Evolutionary conservation across 2,329 filamentous ascomycete genomes (phyloP).

Genomic region (Fusarium sp.): DNA sequence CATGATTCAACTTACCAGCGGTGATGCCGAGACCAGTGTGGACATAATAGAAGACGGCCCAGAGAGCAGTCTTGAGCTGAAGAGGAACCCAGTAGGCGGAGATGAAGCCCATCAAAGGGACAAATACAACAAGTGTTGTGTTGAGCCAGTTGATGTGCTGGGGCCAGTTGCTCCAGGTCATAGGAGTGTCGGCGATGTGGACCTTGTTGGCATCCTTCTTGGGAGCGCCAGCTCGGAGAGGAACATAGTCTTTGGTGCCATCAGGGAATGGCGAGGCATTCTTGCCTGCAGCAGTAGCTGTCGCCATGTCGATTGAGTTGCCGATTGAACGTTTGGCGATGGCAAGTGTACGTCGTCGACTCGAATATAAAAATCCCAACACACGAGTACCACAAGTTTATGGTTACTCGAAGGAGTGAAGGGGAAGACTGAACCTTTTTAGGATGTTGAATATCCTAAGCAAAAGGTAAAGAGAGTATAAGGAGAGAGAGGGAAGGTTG

Average conservation of each 20-base stretch:
- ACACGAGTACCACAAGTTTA: conserved; percentile 40
- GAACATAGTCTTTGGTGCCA: conserved; percentile 69
- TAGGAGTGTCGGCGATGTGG: conserved; percentile 86
- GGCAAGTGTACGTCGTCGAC: conserved; percentile 36
- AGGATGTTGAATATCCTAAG: conserved; percentile 39
- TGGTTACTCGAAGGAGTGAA: conserved; percentile 37
- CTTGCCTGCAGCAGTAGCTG: conserved; percentile 56
- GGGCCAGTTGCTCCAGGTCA: conserved; percentile 87
- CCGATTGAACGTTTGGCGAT: conserved; percentile 16
- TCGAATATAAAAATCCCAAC: conserved; percentile 25
- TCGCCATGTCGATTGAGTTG: conserved; percentile 51
- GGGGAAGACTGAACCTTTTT: conserved; percentile 32
- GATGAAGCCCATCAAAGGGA: conserved; percentile 80
- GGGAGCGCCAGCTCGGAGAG: conserved; percentile 54
- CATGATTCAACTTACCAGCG: conserved; percentile 66
- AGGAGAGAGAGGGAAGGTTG: conserved; percentile 31
- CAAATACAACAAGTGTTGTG: conserved; percentile 80
- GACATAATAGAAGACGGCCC: conserved; percentile 84
- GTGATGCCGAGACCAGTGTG: conserved; percentile 85
- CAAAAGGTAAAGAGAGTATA: conserved; percentile 16
- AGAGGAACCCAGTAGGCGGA: conserved; percentile 84
- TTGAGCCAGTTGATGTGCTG: conserved; percentile 97
- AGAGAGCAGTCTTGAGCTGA: conserved; percentile 77
- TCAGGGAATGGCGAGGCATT: conserved; percentile 60
- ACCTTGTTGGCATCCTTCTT: conserved; percentile 54